Base-by-base conservation (phyloP, 306 rosid genomes). In the Notholithocarpus densiflorus region DNA sequence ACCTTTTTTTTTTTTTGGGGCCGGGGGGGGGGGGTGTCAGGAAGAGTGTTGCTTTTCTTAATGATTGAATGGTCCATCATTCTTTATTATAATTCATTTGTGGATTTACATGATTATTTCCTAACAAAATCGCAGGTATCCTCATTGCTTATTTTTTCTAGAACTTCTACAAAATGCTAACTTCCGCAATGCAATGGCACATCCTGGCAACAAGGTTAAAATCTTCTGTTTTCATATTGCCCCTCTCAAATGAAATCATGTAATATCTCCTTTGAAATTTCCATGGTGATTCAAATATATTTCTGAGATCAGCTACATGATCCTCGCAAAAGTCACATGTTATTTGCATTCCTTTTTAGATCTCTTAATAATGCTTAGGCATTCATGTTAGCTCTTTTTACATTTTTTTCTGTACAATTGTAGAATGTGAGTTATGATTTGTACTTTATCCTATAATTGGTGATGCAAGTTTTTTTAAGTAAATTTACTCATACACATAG, bases 101-200 rank as follows among this genome's bases (percentile, higher is more conserved):
- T 54, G 73, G 27, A 68, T 68, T 29, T 48, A 15, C 54, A 43
- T 74, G 19, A 24, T 18, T 45, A 40, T 82, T 62, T 75, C 75
- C 6, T 29, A 18, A 65, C 31, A 43, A 51, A 75, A 75, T 77
- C 66, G 54, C 77, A 95, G 99, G 99, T 95, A 95, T 80, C 98
- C 99, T 53, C 98, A 95, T 84, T 91, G 94, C 89, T 90, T 95
- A 43, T 91, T 85, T 82, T 95, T 95, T 48, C 98, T 95, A 5
- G 98, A 92, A 86, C 97, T 89, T 59, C 98, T 95, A 82, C 98
- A 95, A 85, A 91, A 91, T 84, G 89, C 93, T 4, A 90, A 88
- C 77, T 95, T 95, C 79, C 97, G 98, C 53, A 89, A 79, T 83
- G 98, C 98, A 83, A 95, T 95, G 98, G 98, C 98, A 43, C 97